Conservation (phyloP, 31 red algal genomes). For the Asparagopsis taxiformis region DNA sequence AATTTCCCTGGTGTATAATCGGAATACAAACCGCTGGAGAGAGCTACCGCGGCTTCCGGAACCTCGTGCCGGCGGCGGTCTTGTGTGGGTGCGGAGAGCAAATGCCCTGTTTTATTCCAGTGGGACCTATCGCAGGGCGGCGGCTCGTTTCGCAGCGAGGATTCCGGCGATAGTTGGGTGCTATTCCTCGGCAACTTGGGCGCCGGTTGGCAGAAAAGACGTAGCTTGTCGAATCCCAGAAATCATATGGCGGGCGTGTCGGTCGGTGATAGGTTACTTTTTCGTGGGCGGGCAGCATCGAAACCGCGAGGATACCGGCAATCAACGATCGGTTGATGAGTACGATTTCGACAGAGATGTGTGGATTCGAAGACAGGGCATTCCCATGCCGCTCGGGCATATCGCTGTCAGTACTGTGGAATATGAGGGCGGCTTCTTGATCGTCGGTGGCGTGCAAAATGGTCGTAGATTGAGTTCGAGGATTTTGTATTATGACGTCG, state of each 20-base stretch:
- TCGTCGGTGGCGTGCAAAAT: constrained; percentile 24
- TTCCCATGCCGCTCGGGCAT: constrained; percentile 22
- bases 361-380: constrained; percentile 6
- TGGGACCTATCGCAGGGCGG: constrained; percentile 12
- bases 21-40: neutral
- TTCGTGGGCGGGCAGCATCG: constrained; percentile 38
- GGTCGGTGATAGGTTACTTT: constrained; percentile 13
- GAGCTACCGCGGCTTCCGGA: constrained; percentile 9
- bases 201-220: constrained; percentile 1
- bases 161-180: constrained; percentile 11
- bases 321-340: constrained; percentile 29
- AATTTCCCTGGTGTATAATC: neutral
- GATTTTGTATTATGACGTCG: constrained; percentile 19
- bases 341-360: neutral
- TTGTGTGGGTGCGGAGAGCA: constrained; percentile 7
- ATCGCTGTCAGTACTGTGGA: constrained; percentile 24
- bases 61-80: constrained; percentile 10
- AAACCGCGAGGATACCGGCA: constrained; percentile 12
- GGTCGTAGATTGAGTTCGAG: neutral
- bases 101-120: constrained; percentile 29
- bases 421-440: constrained; percentile 19
- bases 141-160: neutral
- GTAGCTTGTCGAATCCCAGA: constrained; percentile 27
- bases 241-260: constrained; percentile 39
- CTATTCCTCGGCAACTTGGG: neutral